Evolutionary conservation across 495 filamentous ascomycete species (phyloP), one percentile per base, ranked within the genome.

Genomic region (Neurospora hispaniola): DNA sequence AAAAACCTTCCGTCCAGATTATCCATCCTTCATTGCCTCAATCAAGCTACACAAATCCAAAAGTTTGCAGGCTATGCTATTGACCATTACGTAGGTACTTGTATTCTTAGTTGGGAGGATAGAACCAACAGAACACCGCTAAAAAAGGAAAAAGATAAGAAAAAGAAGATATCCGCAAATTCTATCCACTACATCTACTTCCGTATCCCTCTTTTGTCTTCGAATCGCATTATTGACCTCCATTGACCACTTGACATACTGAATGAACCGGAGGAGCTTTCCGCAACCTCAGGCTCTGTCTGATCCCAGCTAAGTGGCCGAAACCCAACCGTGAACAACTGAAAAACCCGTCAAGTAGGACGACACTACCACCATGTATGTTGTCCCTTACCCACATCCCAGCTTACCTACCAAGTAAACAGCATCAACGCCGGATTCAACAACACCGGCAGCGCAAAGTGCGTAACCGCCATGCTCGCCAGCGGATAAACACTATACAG

Each of bases 361-460:
- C 12, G 12, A 31, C 23, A 2, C 16, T 8, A 16, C 23, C 5
- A 31, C 23, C 12, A 31, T 62, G 2, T 62, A 31, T 16, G 27
- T 23, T 20, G 1, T 11, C 46, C 46, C 46, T 1, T 12, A 59
- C 11, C 23, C 16, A 16, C 23, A 27, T 1, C 12, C 72, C 23
- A 27, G 7, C 14, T 72, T 82, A 14, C 14, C 71, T 82, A 90
- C 86, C 86, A 91, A 31, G 88, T 89, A 76, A 90, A 90, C 76
- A 88, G 83, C 89, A 91, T 91, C 78, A 91, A 77, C 35, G 86
- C 86, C 16, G 89, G 89, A 70, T 91, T 91, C 48, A 91, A 78
- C 70, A 82, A 84, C 69, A 91, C 84, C 5, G 89, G 89, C 48
- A 91, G 76, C 44, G 89, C 76, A 77, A 89, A 86, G 75, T 91